Evolutionary conservation across 2,329 filamentous ascomycete genomes (phyloP), one percentile per base, ranked within the genome.

Genomic region (Tolypocladium tundrense): DNA sequence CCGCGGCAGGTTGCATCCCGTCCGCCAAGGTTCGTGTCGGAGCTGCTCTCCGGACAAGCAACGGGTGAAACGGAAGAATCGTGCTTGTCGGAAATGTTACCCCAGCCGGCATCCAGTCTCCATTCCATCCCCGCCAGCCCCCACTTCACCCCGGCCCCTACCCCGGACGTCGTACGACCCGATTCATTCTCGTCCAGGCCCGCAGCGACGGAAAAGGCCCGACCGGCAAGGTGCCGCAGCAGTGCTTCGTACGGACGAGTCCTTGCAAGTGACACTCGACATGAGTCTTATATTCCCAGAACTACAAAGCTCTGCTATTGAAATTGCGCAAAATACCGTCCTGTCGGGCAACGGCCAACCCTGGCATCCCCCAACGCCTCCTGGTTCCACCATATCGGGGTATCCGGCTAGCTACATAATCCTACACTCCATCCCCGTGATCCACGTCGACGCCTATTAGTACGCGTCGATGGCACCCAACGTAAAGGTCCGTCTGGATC

Each of bases 401-500:
- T 57, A 57, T 57, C 56, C 56, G 51, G 50, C 33, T 41, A 57
- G 35, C 56, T 54, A 27, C 51, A 41, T 59, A 59, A 53, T 59
- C 54, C 53, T 56, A 59, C 57, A 59, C 33, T 42, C 27, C 9
- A 13, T 35, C 37, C 11, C 13, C 4, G 35, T 5, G 19, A 14
- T n/a, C 16, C 27, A 31, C 33, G 16, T 50, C 33, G 45, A 33
- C 27, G 27, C 45, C 45, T 50, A 11, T 33, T 50, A 33, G 8
- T 50, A 31, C 27, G 45, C 31, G 16, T 33, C 45, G 8, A n/a
- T 14, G 14, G 27, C 27, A 33, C 9, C 27, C 13, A n/a, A 27
- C 27, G 27, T 33, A 33, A 16, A n/a, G 45, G n/a, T 50, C 45
- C n/a, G 8, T 33, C 27, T 50, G 3, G 24, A 50, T 19, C 27